Evolutionary conservation across 2,329 filamentous ascomycete genomes (phyloP), one percentile per base, ranked within the genome.

Genomic region (Cladosporium velox): DNA sequence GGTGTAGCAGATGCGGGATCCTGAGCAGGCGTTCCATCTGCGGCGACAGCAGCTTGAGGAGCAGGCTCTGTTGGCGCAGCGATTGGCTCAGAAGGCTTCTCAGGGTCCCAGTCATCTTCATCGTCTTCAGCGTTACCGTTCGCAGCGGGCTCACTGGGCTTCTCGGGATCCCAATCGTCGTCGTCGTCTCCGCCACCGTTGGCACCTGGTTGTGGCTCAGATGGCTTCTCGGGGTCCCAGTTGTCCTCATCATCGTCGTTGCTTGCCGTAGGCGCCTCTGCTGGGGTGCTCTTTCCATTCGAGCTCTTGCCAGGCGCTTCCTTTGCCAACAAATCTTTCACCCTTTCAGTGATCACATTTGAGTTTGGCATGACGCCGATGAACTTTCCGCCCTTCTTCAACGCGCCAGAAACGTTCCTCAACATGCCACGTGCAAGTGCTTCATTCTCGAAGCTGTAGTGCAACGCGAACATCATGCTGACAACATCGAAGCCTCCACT

Each of bases 381-480:
- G 79, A 99, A 96, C 44, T 93, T 88, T 1, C 95, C 95, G 28
- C 95, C 95, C 77, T 98, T 97, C 78, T 94, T 97, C 73, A 99
- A 79, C 2, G 91, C 87, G 0, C 93, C 91, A 0, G 95, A 90
- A 3, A 99, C 94, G 75, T 99, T 99, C 73, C 89, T 87, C 65
- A 99, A 85, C 95, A 99, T 98, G 69, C 88, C 91, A 54, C 92
- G 88, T 2, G 94, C 92, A 78, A 97, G 96, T 58, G 88, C 87
- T 78, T 99, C 94, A 62, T 85, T 92, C 81, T 98, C 95, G 72
- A 98, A 99, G 6, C 95, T 93, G 77, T 99, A 99, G 80, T 99
- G 95, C 88, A 99, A 95, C 74, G 93, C 96, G 79, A 99, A 99
- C 95, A 99, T 99, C 87, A 97, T 97, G 75, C 90, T 93, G 69